Percentiles rank a stretch among this genome's conserved stretches.
Evolutionary conservation across 2,329 filamentous ascomycete genomes (phyloP).

Genomic region (Exophiala aquamarina): DNA sequence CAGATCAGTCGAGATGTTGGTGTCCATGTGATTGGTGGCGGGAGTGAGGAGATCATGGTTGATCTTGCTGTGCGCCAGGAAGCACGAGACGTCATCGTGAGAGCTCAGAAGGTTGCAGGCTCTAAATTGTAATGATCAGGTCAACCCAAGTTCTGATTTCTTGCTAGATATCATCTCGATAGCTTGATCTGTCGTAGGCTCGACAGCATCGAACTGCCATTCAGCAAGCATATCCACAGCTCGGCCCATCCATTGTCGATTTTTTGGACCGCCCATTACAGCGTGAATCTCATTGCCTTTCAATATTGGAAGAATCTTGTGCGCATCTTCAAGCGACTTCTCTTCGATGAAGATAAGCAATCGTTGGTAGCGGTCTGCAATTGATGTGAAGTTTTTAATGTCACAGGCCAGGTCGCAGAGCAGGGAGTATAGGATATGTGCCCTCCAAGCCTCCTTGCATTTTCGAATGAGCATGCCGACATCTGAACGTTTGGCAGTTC

Average conservation of each 20-base stretch:
- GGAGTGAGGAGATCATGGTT: conserved; percentile 71
- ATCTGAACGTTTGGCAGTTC: conserved; percentile 22
- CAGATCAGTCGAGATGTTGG: conserved; percentile 65
- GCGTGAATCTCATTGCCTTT: conserved; percentile 74
- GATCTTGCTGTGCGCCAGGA: conserved; percentile 69
- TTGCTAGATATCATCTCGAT: conserved; percentile 54
- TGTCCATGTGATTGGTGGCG: conserved; percentile 63
- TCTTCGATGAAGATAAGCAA: conserved; percentile 55
- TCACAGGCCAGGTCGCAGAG: conserved; percentile 21
- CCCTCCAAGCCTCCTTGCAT: conserved; percentile 25
- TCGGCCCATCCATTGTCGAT: conserved; percentile 79
- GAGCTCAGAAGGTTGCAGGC: conserved; percentile 19
- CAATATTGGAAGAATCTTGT: conserved; percentile 57
- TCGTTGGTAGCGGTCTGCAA: conserved; percentile 44
- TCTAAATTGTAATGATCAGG: conserved; percentile 24
- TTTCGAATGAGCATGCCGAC: conserved; percentile 27
- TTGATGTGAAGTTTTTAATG: conserved; percentile 9
- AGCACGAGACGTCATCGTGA: conserved; percentile 61
- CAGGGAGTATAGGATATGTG: conserved; percentile 25
- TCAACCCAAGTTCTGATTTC: conserved; percentile 51
- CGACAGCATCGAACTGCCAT: conserved; percentile 79
- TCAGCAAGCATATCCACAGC: conserved; percentile 78
- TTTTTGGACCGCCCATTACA: conserved; percentile 63
- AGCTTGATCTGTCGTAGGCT: conserved; percentile 22
- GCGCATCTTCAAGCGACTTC: conserved; percentile 52